Conservation (phyloP, 1,139 yeast genomes). For the Sugiyamaella paludigena region DNA sequence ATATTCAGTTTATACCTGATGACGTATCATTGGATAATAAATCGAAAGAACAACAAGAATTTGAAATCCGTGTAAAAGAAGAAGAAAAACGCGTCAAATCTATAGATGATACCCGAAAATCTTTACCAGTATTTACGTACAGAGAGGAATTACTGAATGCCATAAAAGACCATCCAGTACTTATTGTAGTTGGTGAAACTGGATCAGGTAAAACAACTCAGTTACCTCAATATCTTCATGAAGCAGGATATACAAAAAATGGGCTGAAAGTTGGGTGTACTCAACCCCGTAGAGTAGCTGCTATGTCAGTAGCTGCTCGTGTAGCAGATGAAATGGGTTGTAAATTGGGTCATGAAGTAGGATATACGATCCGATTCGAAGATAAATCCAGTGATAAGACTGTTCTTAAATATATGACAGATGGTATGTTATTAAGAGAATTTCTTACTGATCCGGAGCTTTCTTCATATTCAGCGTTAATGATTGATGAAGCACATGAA, state of each 20-base stretch:
- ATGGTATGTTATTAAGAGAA: constrained; percentile 89
- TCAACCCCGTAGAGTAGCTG: constrained; percentile 95
- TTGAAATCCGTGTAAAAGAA: constrained; percentile 40
- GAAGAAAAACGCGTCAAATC: constrained; percentile 45
- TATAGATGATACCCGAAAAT: constrained; percentile 53
- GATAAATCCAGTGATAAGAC: constrained; percentile 66
- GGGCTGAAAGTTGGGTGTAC: constrained; percentile 77
- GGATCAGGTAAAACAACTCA: constrained; percentile 98
- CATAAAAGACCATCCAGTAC: constrained; percentile 62
- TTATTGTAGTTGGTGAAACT: constrained; percentile 93
- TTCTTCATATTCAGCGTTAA: constrained; percentile 67
- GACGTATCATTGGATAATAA: constrained; percentile 30
- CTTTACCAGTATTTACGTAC: constrained; percentile 75
- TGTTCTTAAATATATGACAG: constrained; percentile 81
- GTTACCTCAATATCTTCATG: constrained; percentile 82
- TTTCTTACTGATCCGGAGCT: constrained; percentile 73
- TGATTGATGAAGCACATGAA: constrained; percentile 98
- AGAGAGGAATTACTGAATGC: constrained; percentile 62
- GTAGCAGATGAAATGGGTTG: constrained; percentile 86
- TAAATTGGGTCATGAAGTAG: constrained; percentile 73
- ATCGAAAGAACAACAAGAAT: constrained; percentile 30
- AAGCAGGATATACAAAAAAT: constrained; percentile 66
- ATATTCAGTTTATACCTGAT: constrained; percentile 59
- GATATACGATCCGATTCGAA: constrained; percentile 85
- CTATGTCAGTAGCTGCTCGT: constrained; percentile 87